These are phyloP conservation scores for Tricholoma matsutake DNA, from an alignment of 768 basidiomycete species.

Conservation along the genomic window DNA sequence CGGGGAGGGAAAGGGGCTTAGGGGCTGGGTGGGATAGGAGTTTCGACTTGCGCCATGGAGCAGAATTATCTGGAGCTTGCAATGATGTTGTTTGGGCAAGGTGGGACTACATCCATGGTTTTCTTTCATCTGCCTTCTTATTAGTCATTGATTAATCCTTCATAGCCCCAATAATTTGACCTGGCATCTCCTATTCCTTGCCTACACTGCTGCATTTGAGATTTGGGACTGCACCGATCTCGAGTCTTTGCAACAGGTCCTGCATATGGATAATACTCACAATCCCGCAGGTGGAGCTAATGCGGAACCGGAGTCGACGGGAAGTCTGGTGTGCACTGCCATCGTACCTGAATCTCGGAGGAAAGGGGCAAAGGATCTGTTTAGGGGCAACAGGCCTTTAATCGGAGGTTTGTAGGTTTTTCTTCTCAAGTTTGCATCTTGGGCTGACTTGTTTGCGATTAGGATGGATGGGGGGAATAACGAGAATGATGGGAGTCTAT, in stretches of 20 bases:
- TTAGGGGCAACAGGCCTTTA: slow-evolving; percentile 23
- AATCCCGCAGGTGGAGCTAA: background rate
- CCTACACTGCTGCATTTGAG: slow-evolving; percentile 48
- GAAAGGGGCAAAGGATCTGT: slow-evolving; percentile 23
- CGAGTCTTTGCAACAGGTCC: slow-evolving; percentile 40
- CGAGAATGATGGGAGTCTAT: slow-evolving; percentile 13
- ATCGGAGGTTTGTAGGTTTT: slow-evolving; percentile 29
- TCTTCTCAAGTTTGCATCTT: background rate
- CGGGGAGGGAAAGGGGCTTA: background rate
- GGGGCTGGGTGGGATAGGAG: background rate
- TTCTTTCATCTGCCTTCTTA: background rate
- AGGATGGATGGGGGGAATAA: background rate
- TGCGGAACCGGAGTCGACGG: background rate
- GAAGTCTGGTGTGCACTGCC: slow-evolving; percentile 24
- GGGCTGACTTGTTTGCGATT: background rate
- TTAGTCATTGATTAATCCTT: background rate
- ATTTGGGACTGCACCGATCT: slow-evolving; percentile 63
- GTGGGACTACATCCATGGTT: background rate
- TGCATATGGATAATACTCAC: slow-evolving; percentile 31
- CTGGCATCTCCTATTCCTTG: slow-evolving; percentile 26
- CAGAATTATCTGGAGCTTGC: background rate
- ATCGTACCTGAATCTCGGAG: slow-evolving; percentile 32
- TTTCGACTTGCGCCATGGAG: background rate
- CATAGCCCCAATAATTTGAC: background rate
- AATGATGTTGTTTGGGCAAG: background rate